A percentile compares a stretch with the other conserved stretches of the same genome.
Evolutionary conservation across 1,284 basidiomycete genomes (phyloP).

Genomic region (Leccinum fallax): DNA sequence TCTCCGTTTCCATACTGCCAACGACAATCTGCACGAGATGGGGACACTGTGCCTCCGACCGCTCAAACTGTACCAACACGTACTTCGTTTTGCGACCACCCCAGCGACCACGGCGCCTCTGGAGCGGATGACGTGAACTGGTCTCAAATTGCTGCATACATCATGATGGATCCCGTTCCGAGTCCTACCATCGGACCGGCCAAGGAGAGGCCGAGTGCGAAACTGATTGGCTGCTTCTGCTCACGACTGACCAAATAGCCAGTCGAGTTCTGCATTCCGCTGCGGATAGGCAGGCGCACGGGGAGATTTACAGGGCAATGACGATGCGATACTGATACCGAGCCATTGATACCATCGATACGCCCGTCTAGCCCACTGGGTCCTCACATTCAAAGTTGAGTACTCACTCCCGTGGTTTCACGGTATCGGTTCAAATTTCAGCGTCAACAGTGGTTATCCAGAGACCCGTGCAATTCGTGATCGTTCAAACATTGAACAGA

Average conservation of each 20-base stretch:
- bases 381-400: neutral
- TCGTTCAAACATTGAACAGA: neutral
- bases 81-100: too few relatives aligned
- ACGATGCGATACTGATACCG: neutral
- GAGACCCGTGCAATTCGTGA: neutral
- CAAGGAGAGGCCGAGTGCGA: neutral
- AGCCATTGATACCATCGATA: neutral
- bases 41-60: too few relatives aligned
- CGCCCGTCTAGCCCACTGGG: too few relatives aligned
- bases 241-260: too few relatives aligned
- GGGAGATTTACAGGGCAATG: neutral
- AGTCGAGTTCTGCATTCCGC: neutral
- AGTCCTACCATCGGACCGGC: neutral
- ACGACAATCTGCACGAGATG: too few relatives aligned
- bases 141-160: too few relatives aligned
- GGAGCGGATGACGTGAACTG: neutral
- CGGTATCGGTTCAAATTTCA: too few relatives aligned
- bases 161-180: neutral
- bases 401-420: too few relatives aligned
- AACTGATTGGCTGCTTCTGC: neutral
- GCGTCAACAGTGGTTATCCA: too few relatives aligned
- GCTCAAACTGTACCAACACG: too few relatives aligned
- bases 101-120: neutral
- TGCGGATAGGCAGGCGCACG: too few relatives aligned
- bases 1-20: neutral